These are phyloP conservation scores for Fusarium keratoplasticum DNA, from an alignment of 2,329 filamentous ascomycete species.

Conservation along the genomic window DNA sequence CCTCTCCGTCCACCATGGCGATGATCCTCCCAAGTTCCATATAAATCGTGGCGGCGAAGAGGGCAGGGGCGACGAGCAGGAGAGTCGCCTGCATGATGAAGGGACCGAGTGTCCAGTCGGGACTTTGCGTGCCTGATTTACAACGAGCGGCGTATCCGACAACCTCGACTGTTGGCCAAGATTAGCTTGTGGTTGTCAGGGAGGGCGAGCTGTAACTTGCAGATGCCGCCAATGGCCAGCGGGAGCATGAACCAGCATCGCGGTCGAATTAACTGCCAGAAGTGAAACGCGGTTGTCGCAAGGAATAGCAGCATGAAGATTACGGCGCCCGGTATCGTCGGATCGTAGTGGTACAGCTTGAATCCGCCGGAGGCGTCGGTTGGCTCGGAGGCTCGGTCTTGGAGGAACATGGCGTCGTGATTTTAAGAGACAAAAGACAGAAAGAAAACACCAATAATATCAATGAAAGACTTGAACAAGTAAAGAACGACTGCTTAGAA, in stretches of 20 bases:
- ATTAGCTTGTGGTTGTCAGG: not conserved
- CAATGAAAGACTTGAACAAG: not conserved
- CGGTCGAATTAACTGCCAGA: not conserved
- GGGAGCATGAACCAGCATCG: not conserved
- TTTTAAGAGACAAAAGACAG: not conserved
- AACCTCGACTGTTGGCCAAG: not conserved
- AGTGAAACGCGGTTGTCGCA: not conserved
- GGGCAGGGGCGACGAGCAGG: slow-evolving; percentile 8
- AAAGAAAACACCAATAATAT: not conserved
- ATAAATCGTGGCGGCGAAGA: slow-evolving; percentile 11
- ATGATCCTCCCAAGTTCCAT: slow-evolving; percentile 3
- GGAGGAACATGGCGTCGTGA: not conserved
- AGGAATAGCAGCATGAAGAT: not conserved
- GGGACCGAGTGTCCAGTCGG: not conserved
- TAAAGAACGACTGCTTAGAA: not conserved
- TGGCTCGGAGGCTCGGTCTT: not conserved
- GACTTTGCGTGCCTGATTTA: not conserved
- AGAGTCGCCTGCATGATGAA: slow-evolving; percentile 7
- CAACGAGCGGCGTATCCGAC: slow-evolving; percentile 1
- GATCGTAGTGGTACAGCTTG: slow-evolving; percentile 2
- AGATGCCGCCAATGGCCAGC: not conserved
- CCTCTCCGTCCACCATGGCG: not conserved
- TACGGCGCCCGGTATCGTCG: not conserved
- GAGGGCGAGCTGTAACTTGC: not conserved
- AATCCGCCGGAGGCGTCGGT: not conserved